Evolutionary conservation across 2,329 filamentous ascomycete genomes (phyloP).

Genomic region (Boeremia lycopersici): DNA sequence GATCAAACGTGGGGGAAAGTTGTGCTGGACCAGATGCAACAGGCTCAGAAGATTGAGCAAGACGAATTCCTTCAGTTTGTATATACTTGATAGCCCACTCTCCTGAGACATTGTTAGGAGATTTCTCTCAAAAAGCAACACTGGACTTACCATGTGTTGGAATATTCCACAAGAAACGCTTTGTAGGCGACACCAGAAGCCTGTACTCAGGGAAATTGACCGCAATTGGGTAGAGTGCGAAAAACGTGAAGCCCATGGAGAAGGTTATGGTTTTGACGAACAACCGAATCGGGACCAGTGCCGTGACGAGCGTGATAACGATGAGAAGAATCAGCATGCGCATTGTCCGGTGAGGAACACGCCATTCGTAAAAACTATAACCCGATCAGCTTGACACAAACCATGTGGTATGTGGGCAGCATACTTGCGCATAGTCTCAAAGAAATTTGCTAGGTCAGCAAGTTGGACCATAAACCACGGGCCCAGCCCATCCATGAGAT

Average conservation of each 20-base stretch:
- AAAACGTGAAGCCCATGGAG: constrained; percentile 38
- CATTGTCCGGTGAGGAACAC: constrained; percentile 36
- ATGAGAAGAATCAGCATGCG: constrained; percentile 32
- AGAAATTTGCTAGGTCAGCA: constrained; percentile 42
- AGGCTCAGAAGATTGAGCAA: background rate
- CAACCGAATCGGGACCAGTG: constrained; percentile 34
- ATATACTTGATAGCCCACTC: constrained; percentile 45
- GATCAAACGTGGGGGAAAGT: constrained; percentile 5
- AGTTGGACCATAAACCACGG: constrained; percentile 47
- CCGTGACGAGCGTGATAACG: constrained; percentile 25
- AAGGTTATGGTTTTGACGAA: constrained; percentile 40
- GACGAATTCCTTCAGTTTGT: constrained; percentile 33
- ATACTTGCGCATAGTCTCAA: constrained; percentile 44
- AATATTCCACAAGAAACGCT: constrained; percentile 46
- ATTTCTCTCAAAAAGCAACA: background rate
- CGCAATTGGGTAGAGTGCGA: constrained; percentile 44
- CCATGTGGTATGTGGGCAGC: background rate
- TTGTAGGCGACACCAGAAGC: constrained; percentile 44
- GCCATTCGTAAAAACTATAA: constrained; percentile 47
- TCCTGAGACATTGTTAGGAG: constrained; percentile 15
- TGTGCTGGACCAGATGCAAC: background rate
- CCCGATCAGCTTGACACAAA: background rate
- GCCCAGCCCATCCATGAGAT: constrained; percentile 33
- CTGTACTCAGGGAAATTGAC: constrained; percentile 44
- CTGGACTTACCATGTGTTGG: constrained; percentile 39